These are phyloP conservation scores for Xylaria scruposa DNA, from an alignment of 495 filamentous ascomycete genomes.

Conservation along the genomic window DNA sequence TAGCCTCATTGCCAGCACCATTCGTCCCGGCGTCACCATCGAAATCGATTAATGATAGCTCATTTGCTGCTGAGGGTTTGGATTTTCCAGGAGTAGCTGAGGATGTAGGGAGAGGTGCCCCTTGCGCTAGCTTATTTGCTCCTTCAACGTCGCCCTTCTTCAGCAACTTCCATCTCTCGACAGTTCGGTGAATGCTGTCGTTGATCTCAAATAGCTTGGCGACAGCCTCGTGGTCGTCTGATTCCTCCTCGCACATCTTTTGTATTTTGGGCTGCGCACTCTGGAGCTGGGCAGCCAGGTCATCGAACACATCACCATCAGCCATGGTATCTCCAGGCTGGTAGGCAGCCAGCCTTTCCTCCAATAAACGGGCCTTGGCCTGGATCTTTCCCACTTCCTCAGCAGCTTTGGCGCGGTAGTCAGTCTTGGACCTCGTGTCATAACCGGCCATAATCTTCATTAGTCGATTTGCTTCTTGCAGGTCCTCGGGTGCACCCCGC, in stretches of 20 bases:
- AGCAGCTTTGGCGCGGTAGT: conserved; percentile 96
- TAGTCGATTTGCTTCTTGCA: conserved; percentile 93
- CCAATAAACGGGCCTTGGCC: conserved; percentile 87
- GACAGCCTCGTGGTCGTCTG: conserved; percentile 93
- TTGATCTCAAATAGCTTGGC: conserved; percentile 96
- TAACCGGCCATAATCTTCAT: conserved; percentile 99
- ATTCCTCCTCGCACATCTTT: conserved; percentile 99
- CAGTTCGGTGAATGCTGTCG: conserved; percentile 96
- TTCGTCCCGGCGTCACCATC: conserved; percentile 71
- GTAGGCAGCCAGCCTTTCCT: conserved; percentile 89
- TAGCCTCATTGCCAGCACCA: conserved; percentile 47
- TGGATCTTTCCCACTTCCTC: conserved; percentile 94
- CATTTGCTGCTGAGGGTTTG: conserved; percentile 74
- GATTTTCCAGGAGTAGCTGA: conserved; percentile 71
- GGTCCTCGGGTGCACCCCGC: conserved; percentile 85
- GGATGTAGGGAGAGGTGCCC: conserved; percentile 65
- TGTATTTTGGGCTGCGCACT: conserved; percentile 98
- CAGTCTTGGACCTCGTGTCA: conserved; percentile 92
- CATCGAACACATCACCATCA: conserved; percentile 95
- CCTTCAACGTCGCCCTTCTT: conserved; percentile 93
- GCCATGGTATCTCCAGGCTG: conserved; percentile 80
- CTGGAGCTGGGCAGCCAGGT: conserved; percentile 88
- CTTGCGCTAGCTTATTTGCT: conserved; percentile 82
- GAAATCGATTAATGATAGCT: conserved; percentile 93
- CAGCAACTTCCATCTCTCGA: conserved; percentile 90